phyloP scores from a whole-genome alignment of 2,329 filamentous ascomycete species.

The Aspergillus fischeri region DNA sequence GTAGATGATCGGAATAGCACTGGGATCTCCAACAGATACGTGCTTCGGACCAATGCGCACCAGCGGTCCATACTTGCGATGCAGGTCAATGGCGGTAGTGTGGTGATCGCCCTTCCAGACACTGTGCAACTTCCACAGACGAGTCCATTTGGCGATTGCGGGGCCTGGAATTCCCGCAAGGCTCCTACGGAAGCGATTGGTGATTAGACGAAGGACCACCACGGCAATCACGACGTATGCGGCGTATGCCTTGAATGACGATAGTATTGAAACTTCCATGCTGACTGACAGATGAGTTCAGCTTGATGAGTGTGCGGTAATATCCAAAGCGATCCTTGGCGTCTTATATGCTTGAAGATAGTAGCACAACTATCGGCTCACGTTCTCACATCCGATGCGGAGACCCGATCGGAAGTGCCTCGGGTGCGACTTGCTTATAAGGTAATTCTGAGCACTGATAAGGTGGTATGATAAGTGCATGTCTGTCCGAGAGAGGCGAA shows the following conservation, averaged over 20 bases:
- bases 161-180: not conserved
- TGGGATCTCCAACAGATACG: conserved; percentile 2
- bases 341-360: not conserved
- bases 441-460: not conserved
- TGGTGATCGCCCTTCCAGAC: conserved; percentile 18
- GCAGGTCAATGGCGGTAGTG: conserved; percentile 4
- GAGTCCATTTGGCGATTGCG: conserved; percentile 3
- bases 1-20: conserved; percentile 3
- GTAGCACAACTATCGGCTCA: not conserved
- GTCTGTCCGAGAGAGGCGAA: not conserved
- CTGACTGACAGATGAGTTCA: not conserved
- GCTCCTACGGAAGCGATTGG: not conserved
- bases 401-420: not conserved
- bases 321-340: not conserved
- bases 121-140: conserved; percentile 16
- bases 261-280: not conserved
- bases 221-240: not conserved
- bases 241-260: not conserved
- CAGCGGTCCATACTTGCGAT: conserved; percentile 2
- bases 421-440: not conserved
- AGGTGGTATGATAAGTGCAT: not conserved
- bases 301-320: not conserved
- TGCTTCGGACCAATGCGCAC: conserved; percentile 7
- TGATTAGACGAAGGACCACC: not conserved
- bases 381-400: not conserved